A percentile compares a stretch with the other conserved stretches of the same genome.
Conservation (phyloP, 2,329 filamentous ascomycete species). For the Aspergillus sp. region DNA sequence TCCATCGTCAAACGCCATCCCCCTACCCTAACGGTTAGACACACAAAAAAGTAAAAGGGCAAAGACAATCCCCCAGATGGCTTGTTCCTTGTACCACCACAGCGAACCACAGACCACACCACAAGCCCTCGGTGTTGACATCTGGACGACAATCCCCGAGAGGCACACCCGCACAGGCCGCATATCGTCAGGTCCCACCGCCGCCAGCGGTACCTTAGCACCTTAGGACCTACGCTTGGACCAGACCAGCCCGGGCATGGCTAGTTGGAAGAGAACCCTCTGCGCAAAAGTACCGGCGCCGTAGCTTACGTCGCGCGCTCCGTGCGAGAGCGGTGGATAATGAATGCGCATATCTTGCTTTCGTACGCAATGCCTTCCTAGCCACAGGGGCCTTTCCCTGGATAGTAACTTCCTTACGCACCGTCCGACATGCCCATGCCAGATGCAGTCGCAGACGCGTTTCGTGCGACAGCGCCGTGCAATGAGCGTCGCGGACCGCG, state of each 20-base stretch:
- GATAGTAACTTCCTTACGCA: too few species aligned
- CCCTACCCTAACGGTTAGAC: too few species aligned
- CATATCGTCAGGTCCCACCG: conserved; percentile 4
- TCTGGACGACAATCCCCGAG: conserved; percentile 1
- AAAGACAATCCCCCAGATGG: background rate
- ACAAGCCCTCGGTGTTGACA: background rate
- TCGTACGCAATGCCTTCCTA: too few species aligned
- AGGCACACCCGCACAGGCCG: conserved; percentile 8
- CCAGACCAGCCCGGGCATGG: background rate
- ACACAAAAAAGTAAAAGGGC: background rate
- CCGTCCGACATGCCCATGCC: too few species aligned
- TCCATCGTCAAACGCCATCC: too few species aligned
- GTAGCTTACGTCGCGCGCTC: background rate
- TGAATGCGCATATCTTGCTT: too few species aligned
- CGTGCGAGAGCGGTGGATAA: too few species aligned
- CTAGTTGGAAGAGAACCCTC: background rate
- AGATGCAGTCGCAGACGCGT: too few species aligned
- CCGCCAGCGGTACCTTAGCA: background rate
- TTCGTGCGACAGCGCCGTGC: background rate
- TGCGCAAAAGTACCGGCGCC: background rate
- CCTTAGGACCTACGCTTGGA: conserved; percentile 16
- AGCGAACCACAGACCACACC: too few species aligned
- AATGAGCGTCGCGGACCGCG: background rate
- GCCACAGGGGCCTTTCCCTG: too few species aligned
- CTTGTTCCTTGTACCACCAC: background rate